Evolutionary conservation across 768 basidiomycete genomes (phyloP).

Genomic region (Suillus spraguei): DNA sequence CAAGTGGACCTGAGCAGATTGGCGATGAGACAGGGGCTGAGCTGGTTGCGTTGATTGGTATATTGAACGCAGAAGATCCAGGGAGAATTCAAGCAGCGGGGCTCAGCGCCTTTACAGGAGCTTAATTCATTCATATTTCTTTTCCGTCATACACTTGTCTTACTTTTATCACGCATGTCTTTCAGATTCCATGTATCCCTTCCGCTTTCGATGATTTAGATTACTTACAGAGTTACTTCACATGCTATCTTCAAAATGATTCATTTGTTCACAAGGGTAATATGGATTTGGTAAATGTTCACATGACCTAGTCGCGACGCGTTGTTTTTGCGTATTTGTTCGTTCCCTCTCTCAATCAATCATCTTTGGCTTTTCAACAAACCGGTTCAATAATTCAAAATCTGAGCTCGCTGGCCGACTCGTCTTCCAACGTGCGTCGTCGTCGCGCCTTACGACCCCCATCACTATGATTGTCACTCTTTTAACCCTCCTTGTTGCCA

Average conservation of each 20-base stretch:
- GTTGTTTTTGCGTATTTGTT: constrained; percentile 21
- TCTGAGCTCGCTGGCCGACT: constrained; percentile 65
- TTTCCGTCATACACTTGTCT: constrained; percentile 8
- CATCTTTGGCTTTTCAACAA: constrained; percentile 8
- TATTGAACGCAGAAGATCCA: constrained; percentile 75
- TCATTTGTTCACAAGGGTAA: constrained; percentile 11
- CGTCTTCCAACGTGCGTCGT: constrained; percentile 39
- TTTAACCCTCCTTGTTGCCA: constrained; percentile 49
- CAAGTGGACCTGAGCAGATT: constrained; percentile 71
- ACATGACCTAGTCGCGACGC: constrained; percentile 30
- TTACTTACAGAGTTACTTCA: constrained; percentile 14
- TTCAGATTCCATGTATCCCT: constrained; percentile 7
- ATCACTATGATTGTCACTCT: constrained; percentile 67
- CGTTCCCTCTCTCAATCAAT: constrained; percentile 12
- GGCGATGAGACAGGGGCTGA: constrained; percentile 77
- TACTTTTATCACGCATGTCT: constrained; percentile 4
- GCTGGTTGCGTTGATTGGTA: constrained; percentile 71
- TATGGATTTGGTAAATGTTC: constrained; percentile 18
- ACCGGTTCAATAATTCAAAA: constrained; percentile 11
- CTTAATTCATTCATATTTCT: constrained; percentile 27
- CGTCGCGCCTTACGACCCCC: constrained; percentile 49
- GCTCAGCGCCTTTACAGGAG: constrained; percentile 51
- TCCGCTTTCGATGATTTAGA: constrained; percentile 22
- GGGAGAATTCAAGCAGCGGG: constrained; percentile 83
- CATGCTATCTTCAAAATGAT: constrained; percentile 16